A percentile compares a stretch with the other conserved stretches of the same genome.
Conservation (phyloP, 371 early-diverging fungal species). For the Astathelohania contejeani region DNA sequence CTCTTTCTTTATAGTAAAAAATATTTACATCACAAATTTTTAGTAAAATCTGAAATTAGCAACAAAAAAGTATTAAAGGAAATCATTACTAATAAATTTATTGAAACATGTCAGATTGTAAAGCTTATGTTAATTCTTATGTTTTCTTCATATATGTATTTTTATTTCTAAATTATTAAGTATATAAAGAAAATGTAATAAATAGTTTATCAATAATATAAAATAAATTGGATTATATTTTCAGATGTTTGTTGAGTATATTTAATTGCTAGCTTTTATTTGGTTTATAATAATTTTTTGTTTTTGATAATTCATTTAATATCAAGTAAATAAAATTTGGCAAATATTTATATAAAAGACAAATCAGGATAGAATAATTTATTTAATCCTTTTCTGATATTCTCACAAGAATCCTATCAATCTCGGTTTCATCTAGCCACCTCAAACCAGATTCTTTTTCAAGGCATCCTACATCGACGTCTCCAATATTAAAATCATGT, state of each 20-base stretch:
- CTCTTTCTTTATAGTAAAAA: too few relatives aligned
- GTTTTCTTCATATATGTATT: background rate
- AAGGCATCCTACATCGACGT: slow-evolving; percentile 43
- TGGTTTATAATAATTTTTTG: background rate
- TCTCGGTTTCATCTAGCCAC: slow-evolving; percentile 28
- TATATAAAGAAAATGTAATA: background rate
- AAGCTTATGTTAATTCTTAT: background rate
- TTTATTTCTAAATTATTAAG: background rate
- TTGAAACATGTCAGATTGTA: background rate
- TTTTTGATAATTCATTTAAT: background rate
- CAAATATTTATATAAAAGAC: background rate
- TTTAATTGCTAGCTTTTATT: background rate
- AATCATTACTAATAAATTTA: background rate
- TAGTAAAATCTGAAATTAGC: too few relatives aligned
- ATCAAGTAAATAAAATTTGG: background rate
- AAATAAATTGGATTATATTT: background rate
- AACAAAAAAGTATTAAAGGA: too few relatives aligned
- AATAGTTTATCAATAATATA: background rate
- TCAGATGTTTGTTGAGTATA: background rate
- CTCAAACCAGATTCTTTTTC: slow-evolving; percentile 13
- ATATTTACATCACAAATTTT: too few relatives aligned
- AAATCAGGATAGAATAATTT: background rate
- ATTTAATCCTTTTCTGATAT: slow-evolving; percentile 44
- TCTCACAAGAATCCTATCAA: slow-evolving; percentile 39
- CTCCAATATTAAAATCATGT: slow-evolving; percentile 38